Evolutionary conservation across 805 yeast species (phyloP).

Genomic region (Starmerella floris): DNA sequence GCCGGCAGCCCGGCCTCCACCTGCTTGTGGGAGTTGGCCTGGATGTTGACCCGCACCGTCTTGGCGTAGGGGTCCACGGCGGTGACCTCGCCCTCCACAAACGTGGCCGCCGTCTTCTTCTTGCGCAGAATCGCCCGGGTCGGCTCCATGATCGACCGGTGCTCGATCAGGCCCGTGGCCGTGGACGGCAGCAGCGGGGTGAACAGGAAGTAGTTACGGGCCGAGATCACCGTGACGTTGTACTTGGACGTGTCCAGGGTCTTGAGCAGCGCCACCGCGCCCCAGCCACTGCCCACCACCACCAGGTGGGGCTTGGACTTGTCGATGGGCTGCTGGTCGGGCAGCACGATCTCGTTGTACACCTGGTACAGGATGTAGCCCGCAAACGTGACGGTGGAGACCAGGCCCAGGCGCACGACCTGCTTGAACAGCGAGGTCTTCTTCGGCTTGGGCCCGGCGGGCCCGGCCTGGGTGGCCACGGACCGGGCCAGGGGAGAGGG

Average conservation of each 20-base stretch:
- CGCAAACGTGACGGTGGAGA: slow-evolving; percentile 30
- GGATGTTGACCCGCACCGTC: slow-evolving; percentile 41
- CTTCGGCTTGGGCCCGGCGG: not conserved
- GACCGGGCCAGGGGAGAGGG: too few species aligned
- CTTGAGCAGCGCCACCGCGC: slow-evolving; percentile 72
- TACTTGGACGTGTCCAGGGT: slow-evolving; percentile 73
- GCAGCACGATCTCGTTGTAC: slow-evolving; percentile 29
- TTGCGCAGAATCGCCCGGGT: slow-evolving; percentile 72
- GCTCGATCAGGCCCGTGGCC: slow-evolving; percentile 85
- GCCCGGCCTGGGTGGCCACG: not conserved
- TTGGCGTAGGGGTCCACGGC: slow-evolving; percentile 63
- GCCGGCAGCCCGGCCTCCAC: slow-evolving; percentile 29
- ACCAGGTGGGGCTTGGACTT: slow-evolving; percentile 61
- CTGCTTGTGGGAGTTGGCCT: slow-evolving; percentile 19
- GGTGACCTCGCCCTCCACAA: slow-evolving; percentile 83
- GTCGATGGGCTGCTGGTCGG: slow-evolving; percentile 34
- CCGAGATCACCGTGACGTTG: slow-evolving; percentile 81
- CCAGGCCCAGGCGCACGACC: slow-evolving; percentile 13
- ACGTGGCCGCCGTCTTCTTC: slow-evolving; percentile 61
- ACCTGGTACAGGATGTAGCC: slow-evolving; percentile 48
- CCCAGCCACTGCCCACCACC: slow-evolving; percentile 77
- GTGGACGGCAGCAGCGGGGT: slow-evolving; percentile 93
- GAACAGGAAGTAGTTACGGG: slow-evolving; percentile 88
- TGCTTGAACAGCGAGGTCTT: slow-evolving; percentile 9
- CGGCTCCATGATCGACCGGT: slow-evolving; percentile 85